A percentile compares a stretch with the other conserved stretches of the same genome.
phyloP scores from a whole-genome alignment of 768 basidiomycete genomes.

The Termitomyces heimii region DNA sequence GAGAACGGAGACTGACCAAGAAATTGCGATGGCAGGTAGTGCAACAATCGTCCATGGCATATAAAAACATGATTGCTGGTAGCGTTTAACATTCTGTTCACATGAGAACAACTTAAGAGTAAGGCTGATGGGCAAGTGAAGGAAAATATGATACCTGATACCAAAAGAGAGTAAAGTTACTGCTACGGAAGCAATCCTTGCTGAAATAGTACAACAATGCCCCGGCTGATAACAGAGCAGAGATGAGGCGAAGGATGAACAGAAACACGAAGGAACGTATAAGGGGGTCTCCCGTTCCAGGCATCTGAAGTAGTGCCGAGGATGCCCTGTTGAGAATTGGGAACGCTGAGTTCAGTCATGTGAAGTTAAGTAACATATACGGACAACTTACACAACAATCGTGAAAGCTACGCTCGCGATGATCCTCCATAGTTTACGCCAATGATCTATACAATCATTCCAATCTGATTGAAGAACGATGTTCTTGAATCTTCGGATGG shows the following conservation, averaged over 20 bases:
- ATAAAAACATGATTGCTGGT: neutral
- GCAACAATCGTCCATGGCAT: neutral
- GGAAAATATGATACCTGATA: neutral
- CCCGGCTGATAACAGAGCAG: neutral
- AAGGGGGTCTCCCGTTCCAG: neutral
- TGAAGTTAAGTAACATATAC: too few relatives aligned
- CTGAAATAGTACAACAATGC: neutral
- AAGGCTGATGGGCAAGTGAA: neutral
- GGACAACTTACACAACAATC: too few relatives aligned
- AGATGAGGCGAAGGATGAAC: neutral
- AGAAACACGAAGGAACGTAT: neutral
- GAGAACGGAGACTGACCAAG: neutral
- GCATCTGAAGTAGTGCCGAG: neutral
- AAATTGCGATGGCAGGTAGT: neutral
- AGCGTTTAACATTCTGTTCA: neutral
- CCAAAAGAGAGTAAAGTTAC: neutral
- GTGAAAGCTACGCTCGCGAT: neutral
- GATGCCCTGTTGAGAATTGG: neutral
- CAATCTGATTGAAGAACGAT: neutral
- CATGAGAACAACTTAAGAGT: neutral
- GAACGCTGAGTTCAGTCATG: too few relatives aligned
- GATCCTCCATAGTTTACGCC: neutral
- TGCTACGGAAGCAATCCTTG: neutral
- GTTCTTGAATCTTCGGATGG: neutral
- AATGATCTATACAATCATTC: neutral